Evolutionary conservation across 768 basidiomycete genomes (phyloP).

Genomic region (Hydnomerulius pinastri): DNA sequence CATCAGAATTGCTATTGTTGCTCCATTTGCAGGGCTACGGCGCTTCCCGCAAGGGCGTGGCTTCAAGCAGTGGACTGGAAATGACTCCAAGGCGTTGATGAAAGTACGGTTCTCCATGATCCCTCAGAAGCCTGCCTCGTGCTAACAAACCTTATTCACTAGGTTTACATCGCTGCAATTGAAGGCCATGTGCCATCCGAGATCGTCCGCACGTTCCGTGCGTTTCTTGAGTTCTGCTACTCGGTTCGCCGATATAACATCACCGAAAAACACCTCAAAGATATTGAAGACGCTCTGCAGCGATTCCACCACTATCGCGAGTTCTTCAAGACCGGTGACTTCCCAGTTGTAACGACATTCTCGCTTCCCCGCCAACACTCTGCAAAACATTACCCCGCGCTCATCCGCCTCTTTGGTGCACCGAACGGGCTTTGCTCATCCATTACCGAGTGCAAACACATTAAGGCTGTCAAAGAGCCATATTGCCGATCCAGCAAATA

Average conservation of each 20-base stretch:
- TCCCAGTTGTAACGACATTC: conserved; percentile 16
- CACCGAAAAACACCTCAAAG: conserved; percentile 16
- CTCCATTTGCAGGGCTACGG: conserved; percentile 28
- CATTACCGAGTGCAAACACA: conserved; percentile 37
- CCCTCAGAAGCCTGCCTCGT: neutral
- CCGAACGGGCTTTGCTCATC: conserved; percentile 38
- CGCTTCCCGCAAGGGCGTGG: conserved; percentile 31
- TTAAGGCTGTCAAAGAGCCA: conserved; percentile 37
- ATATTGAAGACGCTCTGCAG: conserved; percentile 17
- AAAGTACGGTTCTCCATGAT: conserved; percentile 23
- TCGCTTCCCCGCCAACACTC: conserved; percentile 35
- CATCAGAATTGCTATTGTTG: conserved; percentile 31
- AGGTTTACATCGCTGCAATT: conserved; percentile 31
- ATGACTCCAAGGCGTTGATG: conserved; percentile 40
- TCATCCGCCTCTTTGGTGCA: conserved; percentile 30
- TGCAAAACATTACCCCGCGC: conserved; percentile 24
- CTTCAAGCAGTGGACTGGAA: conserved; percentile 39
- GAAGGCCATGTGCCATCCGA: conserved; percentile 18
- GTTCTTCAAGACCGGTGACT: conserved; percentile 15
- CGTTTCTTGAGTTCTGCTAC: conserved; percentile 35
- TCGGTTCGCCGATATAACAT: conserved; percentile 20
- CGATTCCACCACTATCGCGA: conserved; percentile 21
- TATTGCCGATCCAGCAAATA: conserved; percentile 28
- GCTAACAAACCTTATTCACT: conserved; percentile 1
- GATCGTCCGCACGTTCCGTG: conserved; percentile 15